A percentile compares a stretch with the other conserved stretches of the same genome.
These are phyloP conservation scores for Penicillium decumbens DNA, from an alignment of 2,329 filamentous ascomycete species.

Conservation along the genomic window DNA sequence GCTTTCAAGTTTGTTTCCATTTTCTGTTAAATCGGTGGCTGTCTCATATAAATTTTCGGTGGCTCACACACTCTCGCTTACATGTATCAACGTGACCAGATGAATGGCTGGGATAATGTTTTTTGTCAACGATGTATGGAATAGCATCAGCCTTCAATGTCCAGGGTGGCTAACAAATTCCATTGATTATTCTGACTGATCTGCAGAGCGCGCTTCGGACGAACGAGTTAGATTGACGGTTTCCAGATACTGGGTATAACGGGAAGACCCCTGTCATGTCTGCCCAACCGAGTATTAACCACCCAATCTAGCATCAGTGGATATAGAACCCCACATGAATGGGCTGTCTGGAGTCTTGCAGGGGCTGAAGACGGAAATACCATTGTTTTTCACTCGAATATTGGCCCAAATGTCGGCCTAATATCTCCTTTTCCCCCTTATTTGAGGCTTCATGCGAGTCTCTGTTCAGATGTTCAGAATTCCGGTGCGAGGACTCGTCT, in stretches of 20 bases:
- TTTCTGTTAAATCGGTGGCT: not conserved
- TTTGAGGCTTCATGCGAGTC: not conserved
- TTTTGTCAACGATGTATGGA: not conserved
- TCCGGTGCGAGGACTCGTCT: too few relatives aligned
- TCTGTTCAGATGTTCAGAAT: not conserved
- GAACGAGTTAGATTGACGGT: not conserved
- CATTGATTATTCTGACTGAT: not conserved
- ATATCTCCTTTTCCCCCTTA: not conserved
- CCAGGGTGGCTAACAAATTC: not conserved
- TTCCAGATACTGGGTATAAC: not conserved
- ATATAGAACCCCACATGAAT: not conserved
- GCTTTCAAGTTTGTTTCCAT: not conserved
- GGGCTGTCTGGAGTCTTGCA: not conserved
- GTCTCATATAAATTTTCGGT: constrained; percentile 5
- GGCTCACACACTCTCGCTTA: not conserved
- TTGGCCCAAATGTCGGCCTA: not conserved
- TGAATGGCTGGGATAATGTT: not conserved
- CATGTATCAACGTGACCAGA: not conserved
- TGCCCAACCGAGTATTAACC: not conserved
- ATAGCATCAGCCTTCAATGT: not conserved
- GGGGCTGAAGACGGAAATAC: not conserved
- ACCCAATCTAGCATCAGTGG: not conserved
- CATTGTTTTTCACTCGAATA: not conserved
- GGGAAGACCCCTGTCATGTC: not conserved
- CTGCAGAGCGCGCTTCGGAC: not conserved